These are phyloP conservation scores for Blakeslea trispora DNA, from an alignment of 371 early-diverging fungal species.

Conservation along the genomic window DNA sequence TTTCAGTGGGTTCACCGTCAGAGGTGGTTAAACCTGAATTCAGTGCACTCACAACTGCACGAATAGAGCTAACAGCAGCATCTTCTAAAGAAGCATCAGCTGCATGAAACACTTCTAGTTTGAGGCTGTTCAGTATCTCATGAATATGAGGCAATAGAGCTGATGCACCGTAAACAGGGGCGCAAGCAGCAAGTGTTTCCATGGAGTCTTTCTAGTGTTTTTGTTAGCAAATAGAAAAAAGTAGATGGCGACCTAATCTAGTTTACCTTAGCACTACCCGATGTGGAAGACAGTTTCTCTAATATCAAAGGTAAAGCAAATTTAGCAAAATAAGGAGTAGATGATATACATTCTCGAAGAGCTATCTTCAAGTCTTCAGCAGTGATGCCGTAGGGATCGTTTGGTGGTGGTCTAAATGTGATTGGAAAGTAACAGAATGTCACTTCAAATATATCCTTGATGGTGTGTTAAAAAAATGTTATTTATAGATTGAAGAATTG, in stretches of 20 bases:
- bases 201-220: slow-evolving; percentile 78
- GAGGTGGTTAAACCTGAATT: slow-evolving; percentile 34
- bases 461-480: slow-evolving; percentile 26
- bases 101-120: slow-evolving; percentile 73
- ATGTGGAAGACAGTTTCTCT: slow-evolving; percentile 87
- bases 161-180: slow-evolving; percentile 73
- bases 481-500: no score
- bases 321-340: slow-evolving; percentile 74
- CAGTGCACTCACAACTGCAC: slow-evolving; percentile 60
- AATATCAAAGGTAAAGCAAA: slow-evolving; percentile 85
- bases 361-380: slow-evolving; percentile 85
- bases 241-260: no score
- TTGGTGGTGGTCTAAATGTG: slow-evolving; percentile 93
- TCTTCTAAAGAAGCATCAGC: slow-evolving; percentile 68
- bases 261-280: slow-evolving; percentile 83
- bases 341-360: slow-evolving; percentile 69
- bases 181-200: slow-evolving; percentile 78
- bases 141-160: slow-evolving; percentile 62
- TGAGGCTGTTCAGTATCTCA: slow-evolving; percentile 68
- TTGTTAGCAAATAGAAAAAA: no score
- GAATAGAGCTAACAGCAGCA: slow-evolving; percentile 58
- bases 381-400: slow-evolving; percentile 92
- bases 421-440: slow-evolving; percentile 98
- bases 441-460: slow-evolving; percentile 88
- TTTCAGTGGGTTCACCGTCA: slow-evolving; percentile 54